Conservation (phyloP, 2,329 filamentous ascomycete species). For the Orbilia ellipsospora region DNA sequence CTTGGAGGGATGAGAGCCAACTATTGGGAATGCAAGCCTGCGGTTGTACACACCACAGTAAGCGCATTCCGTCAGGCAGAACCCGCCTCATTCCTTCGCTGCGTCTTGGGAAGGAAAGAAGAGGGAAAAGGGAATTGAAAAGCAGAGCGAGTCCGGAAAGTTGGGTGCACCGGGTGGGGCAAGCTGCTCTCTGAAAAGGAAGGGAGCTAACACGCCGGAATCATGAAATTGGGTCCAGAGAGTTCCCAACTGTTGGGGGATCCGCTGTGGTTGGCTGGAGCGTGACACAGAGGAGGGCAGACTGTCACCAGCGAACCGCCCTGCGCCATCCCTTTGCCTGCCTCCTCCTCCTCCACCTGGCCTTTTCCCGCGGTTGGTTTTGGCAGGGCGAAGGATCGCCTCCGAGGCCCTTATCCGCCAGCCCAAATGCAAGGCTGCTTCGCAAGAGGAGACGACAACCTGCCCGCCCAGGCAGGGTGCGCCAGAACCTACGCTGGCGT, state of each 20-base stretch:
- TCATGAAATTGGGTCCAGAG: slow-evolving; percentile 2
- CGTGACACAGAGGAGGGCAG: slow-evolving; percentile 28
- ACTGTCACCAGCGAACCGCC: slow-evolving; percentile 43
- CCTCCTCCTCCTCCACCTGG: slow-evolving; percentile 10
- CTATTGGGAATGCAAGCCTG: slow-evolving; percentile 47
- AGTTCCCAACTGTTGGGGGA: slow-evolving; percentile 6
- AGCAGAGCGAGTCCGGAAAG: neutral
- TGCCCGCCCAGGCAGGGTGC: neutral
- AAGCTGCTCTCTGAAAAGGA: neutral
- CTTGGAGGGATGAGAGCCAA: slow-evolving; percentile 30
- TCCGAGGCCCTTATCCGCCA: slow-evolving; percentile 32
- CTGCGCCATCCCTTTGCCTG: slow-evolving; percentile 46
- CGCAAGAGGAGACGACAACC: neutral
- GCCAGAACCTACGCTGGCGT: slow-evolving; percentile 1
- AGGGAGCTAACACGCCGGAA: neutral
- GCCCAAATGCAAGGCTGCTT: slow-evolving; percentile 35
- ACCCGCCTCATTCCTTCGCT: slow-evolving; percentile 39
- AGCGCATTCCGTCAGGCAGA: slow-evolving; percentile 55
- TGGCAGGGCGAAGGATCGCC: slow-evolving; percentile 28
- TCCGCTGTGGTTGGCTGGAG: slow-evolving; percentile 13
- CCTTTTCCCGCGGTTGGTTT: slow-evolving; percentile 50
- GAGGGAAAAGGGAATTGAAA: slow-evolving; percentile 23
- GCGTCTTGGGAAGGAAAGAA: slow-evolving; percentile 9
- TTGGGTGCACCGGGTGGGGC: slow-evolving; percentile 1
- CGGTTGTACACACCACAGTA: slow-evolving; percentile 55